Evolutionary conservation across 2,329 filamentous ascomycete species (phyloP).

Genomic region (Aspergillus sp.): DNA sequence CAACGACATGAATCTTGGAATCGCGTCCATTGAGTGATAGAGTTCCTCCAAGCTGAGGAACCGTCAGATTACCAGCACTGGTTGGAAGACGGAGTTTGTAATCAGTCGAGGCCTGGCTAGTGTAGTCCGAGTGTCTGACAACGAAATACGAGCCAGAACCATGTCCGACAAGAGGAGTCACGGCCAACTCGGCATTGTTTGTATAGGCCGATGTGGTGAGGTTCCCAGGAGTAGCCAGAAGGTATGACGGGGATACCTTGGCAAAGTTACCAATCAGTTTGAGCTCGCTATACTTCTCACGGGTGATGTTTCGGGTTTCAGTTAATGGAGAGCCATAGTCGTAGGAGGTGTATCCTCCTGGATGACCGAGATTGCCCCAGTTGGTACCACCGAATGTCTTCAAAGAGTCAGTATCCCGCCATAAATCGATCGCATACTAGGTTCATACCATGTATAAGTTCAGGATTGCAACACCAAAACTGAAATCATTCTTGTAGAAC

Average conservation of each 20-base stretch:
- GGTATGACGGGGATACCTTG: conserved; percentile 65
- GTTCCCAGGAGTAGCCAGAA: conserved; percentile 54
- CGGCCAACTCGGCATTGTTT: conserved; percentile 52
- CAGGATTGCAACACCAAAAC: conserved; percentile 62
- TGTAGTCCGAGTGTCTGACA: conserved; percentile 62
- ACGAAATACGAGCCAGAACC: conserved; percentile 56
- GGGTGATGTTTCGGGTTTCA: conserved; percentile 62
- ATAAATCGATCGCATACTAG: not conserved
- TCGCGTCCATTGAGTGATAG: conserved; percentile 38
- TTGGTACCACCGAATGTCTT: conserved; percentile 72
- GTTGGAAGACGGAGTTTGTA: conserved; percentile 60
- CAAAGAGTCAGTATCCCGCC: not conserved
- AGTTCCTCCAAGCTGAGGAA: conserved; percentile 37
- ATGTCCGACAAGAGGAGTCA: conserved; percentile 58
- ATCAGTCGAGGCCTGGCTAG: conserved; percentile 50
- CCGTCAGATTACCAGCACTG: conserved; percentile 32
- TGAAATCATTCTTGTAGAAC: conserved; percentile 72
- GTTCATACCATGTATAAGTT: conserved; percentile 67
- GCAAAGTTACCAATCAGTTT: conserved; percentile 74
- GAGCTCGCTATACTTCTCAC: conserved; percentile 75
- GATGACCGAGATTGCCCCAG: conserved; percentile 73
- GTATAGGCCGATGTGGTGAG: conserved; percentile 38
- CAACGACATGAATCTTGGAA: conserved; percentile 40
- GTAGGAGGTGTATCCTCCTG: conserved; percentile 60
- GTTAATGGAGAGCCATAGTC: conserved; percentile 61